Evolutionary conservation across 805 yeast species (phyloP).

Genomic region (Wilhelminamyces savonicus): DNA sequence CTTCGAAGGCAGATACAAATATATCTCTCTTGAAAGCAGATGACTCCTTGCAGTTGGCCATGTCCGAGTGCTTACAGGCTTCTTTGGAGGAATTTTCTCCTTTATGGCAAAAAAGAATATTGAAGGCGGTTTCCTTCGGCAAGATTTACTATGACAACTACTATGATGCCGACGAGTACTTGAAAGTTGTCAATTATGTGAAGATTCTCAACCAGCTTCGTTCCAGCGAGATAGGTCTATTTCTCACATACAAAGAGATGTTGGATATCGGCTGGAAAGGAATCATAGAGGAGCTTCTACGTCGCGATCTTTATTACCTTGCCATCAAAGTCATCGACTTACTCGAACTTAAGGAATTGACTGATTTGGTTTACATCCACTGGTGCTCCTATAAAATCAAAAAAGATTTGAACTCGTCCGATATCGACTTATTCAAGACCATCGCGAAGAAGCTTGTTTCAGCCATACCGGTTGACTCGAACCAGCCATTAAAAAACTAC

Average conservation of each 20-base stretch:
- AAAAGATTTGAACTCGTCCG: constrained; percentile 46
- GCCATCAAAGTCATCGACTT: constrained; percentile 57
- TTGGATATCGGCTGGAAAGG: constrained; percentile 44
- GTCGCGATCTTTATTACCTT: constrained; percentile 53
- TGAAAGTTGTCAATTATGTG: constrained; percentile 53
- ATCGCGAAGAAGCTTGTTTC: constrained; percentile 42
- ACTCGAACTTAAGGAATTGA: constrained; percentile 34
- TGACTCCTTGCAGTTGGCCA: constrained; percentile 48
- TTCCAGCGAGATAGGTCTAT: constrained; percentile 58
- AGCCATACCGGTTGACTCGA: constrained; percentile 2
- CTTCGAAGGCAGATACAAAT: constrained; percentile 80
- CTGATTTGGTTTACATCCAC: constrained; percentile 46
- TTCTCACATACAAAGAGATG: constrained; percentile 56
- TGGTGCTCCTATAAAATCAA: constrained; percentile 79
- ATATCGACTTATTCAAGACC: constrained; percentile 47
- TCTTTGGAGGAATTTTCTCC: constrained; percentile 74
- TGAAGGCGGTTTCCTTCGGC: constrained; percentile 83
- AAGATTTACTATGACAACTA: constrained; percentile 52
- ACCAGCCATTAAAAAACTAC: constrained; percentile 26
- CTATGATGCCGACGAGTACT: constrained; percentile 53
- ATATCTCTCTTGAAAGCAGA: constrained; percentile 46
- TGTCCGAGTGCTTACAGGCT: constrained; percentile 65
- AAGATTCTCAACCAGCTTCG: constrained; percentile 69
- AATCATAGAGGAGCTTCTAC: constrained; percentile 51
- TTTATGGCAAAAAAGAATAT: constrained; percentile 69